Evolutionary conservation across 2,329 filamentous ascomycete species (phyloP), one percentile per base, ranked within the genome.

Genomic region (Hypoxylon sp.): DNA sequence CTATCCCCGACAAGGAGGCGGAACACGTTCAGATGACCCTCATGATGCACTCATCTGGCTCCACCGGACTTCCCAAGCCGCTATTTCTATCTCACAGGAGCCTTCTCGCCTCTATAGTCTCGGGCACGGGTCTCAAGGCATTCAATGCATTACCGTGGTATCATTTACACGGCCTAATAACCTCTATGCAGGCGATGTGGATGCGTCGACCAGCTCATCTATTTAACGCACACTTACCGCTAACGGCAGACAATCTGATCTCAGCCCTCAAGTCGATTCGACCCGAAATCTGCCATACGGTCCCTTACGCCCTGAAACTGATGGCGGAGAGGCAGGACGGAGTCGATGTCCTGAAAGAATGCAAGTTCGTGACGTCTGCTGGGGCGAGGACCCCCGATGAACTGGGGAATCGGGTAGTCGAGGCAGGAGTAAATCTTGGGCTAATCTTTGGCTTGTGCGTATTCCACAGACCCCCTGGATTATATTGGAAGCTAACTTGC

Each of bases 11-110:
- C 45, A 66, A 64, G 65, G 22, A 77, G 71, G 50, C 66, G 33
- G 66, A 80, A 68, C 69, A 75, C 38, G 16, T 70, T 52, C 77
- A 77, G 49, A 67, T 76, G 0, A 78, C 78, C 0, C 67, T 82
- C 30, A 82, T 83, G 26, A 75, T 80, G 40, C 82, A 84, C 65
- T 84, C 82, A 0, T 83, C 82, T 0, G 82, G 82, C 0, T 83
- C 81, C 1, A 84, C 82, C 0, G 81, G 81, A 0, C 76, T 79
- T 3, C 82, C 81, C 0, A 83, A 83, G 61, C 81, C 81, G 2
- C 72, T 83, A 1, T 74, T 78, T 12, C 75, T 82, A 32, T 81
- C 79, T 1, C 80, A 83, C 55, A 73, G 75, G 33, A 76, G 76
- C 3, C 53, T 82, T 20, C 74, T 81, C 69, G 78, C 76, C 49